These are phyloP conservation scores for Mariannaea sp. DNA, from an alignment of 2,329 filamentous ascomycete species.

Conservation along the genomic window DNA sequence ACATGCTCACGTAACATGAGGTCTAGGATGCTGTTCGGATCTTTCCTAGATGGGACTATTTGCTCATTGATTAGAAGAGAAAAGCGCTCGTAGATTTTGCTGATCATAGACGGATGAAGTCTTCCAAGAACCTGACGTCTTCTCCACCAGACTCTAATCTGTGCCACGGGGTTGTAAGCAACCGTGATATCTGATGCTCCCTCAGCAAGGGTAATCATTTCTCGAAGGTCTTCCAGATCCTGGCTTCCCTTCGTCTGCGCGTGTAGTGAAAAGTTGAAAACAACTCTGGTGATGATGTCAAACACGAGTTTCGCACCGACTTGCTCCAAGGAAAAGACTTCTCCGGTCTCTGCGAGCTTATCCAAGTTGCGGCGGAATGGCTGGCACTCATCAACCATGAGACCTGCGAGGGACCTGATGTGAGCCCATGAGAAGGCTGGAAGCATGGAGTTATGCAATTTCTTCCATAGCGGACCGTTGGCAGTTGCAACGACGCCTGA, in stretches of 20 bases:
- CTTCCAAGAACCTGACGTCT: neutral
- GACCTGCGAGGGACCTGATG: neutral
- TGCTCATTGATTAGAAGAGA: neutral
- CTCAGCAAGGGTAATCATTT: conserved; percentile 8
- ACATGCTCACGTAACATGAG: conserved; percentile 19
- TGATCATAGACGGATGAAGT: neutral
- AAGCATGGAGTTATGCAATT: neutral
- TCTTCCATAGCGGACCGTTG: conserved; percentile 12
- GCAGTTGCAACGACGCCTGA: neutral
- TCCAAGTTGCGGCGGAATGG: conserved; percentile 3
- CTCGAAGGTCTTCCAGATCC: conserved; percentile 3
- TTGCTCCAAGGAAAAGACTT: conserved; percentile 22
- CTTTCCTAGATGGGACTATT: conserved; percentile 8
- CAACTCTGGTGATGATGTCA: neutral
- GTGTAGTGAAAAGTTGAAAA: neutral
- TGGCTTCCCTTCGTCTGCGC: conserved; percentile 17
- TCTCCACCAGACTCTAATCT: conserved; percentile 15
- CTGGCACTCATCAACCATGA: conserved; percentile 14
- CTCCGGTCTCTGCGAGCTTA: neutral
- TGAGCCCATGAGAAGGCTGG: conserved; percentile 12
- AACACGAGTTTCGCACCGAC: conserved; percentile 1
- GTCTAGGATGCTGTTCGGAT: conserved; percentile 21
- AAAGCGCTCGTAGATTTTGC: neutral
- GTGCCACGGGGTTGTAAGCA: conserved; percentile 7
- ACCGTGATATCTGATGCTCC: conserved; percentile 9